phyloP scores from a whole-genome alignment of 108 stramenopile genomes.

The Asterionellopsis glacialis region DNA sequence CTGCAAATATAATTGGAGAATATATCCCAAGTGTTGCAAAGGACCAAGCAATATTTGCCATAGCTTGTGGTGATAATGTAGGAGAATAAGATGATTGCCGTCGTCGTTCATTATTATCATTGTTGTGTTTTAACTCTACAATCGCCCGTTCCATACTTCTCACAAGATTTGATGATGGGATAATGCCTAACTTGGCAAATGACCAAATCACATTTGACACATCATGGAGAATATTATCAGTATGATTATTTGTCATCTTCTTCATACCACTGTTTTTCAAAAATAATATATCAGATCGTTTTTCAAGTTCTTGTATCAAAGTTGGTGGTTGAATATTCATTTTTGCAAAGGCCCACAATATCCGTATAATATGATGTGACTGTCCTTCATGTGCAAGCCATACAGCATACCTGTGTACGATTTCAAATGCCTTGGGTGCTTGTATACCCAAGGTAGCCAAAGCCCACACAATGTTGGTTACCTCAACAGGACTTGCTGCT shows the following conservation, averaged over 20 bases:
- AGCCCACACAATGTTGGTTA: not conserved
- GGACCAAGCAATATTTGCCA: slow-evolving; percentile 18
- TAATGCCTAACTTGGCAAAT: not conserved
- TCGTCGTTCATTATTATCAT: not conserved
- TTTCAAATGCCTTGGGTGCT: not conserved
- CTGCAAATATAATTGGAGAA: slow-evolving; percentile 5
- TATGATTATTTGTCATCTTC: slow-evolving; percentile 6
- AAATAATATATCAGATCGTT: not conserved
- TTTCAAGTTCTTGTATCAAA: slow-evolving; percentile 9
- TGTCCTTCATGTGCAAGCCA: not conserved
- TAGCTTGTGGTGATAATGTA: slow-evolving; percentile 3
- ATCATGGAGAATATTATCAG: slow-evolving; percentile 6
- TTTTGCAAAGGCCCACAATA: slow-evolving; percentile 10
- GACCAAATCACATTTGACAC: not conserved
- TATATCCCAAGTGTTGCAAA: slow-evolving; percentile 12
- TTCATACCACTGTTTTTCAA: not conserved
- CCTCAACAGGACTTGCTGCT: not conserved
- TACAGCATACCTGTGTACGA: slow-evolving; percentile 2
- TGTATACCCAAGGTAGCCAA: not conserved
- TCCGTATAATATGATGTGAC: not conserved
- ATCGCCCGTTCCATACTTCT: not conserved
- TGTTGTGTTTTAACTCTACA: slow-evolving; percentile 2
- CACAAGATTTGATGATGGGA: not conserved
- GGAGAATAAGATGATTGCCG: not conserved
- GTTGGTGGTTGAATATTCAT: slow-evolving; percentile 4